These are phyloP conservation scores for Septoria linicola DNA, from an alignment of 2,329 filamentous ascomycete species.

Conservation along the genomic window DNA sequence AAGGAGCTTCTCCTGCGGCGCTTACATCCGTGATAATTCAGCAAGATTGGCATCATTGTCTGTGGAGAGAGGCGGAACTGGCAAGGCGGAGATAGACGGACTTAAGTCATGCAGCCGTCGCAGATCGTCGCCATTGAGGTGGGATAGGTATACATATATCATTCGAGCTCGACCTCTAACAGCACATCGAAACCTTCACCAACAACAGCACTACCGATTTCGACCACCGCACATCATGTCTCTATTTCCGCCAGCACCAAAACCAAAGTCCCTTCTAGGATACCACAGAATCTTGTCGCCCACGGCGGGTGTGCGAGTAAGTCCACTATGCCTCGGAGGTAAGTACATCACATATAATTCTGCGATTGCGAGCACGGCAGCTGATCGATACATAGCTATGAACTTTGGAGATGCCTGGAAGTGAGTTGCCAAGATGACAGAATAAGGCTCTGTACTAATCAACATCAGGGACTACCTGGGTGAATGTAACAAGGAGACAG, in stretches of 20 bases:
- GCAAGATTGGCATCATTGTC: neutral
- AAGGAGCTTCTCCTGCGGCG: too few relatives aligned
- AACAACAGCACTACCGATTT: too few relatives aligned
- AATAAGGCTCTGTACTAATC: neutral
- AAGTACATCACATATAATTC: too few relatives aligned
- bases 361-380: too few relatives aligned
- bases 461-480: conserved; percentile 38
- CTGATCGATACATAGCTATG: neutral
- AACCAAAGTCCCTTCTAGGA: conserved; percentile 46
- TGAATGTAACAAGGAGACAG: conserved; percentile 33
- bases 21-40: too few relatives aligned
- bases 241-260: conserved; percentile 28
- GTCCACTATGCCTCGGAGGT: conserved; percentile 53
- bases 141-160: too few relatives aligned
- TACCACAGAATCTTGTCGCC: conserved; percentile 54
- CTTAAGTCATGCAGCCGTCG: too few relatives aligned
- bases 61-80: too few relatives aligned
- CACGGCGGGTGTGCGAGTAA: conserved; percentile 52
- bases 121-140: too few relatives aligned
- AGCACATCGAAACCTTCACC: too few relatives aligned
- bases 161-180: too few relatives aligned
- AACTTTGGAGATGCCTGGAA: conserved; percentile 51
- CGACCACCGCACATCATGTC: conserved; percentile 7
- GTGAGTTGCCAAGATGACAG: neutral
- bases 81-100: too few relatives aligned